These are phyloP conservation scores for Lathyrus sativus DNA, from an alignment of 306 rosid species.

Conservation along the genomic window DNA sequence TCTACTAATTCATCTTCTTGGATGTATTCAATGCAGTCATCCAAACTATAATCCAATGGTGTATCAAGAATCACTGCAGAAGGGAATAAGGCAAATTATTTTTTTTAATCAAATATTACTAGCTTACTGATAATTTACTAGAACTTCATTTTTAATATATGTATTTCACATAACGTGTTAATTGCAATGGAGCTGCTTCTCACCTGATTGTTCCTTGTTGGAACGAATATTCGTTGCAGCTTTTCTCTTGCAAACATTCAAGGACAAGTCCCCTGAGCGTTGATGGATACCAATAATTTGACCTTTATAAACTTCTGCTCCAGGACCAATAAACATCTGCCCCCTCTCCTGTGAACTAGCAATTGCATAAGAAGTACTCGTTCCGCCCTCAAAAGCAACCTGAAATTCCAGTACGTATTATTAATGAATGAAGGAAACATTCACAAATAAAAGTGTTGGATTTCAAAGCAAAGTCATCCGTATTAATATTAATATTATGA, in stretches of 20 bases:
- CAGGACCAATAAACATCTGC: conserved; percentile 86
- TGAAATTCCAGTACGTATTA: conserved; percentile 48
- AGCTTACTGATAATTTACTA: no score
- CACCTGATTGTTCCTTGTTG: conserved; percentile 91
- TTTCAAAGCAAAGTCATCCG: background rate
- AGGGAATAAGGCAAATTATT: background rate
- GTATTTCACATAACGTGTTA: conserved; percentile 23
- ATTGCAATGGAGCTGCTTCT: conserved; percentile 38
- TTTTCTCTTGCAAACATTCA: conserved; percentile 94
- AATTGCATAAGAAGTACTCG: conserved; percentile 87
- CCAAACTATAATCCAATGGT: conserved; percentile 89
- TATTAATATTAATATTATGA: background rate
- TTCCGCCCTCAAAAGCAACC: conserved; percentile 98
- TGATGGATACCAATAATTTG: conserved; percentile 96
- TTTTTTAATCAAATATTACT: no score
- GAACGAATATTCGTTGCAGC: conserved; percentile 97
- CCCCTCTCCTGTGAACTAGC: conserved; percentile 94
- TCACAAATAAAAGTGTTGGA: conserved; percentile 16
- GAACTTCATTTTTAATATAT: no score
- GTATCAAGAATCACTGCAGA: conserved; percentile 87
- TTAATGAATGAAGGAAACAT: conserved; percentile 31
- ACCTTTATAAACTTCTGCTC: conserved; percentile 83
- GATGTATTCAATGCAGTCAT: conserved; percentile 97
- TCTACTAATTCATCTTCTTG: conserved; percentile 97
- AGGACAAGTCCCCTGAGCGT: conserved; percentile 88